Evolutionary conservation across 2,329 filamentous ascomycete genomes (phyloP).

Genomic region (Neonectria sp.): DNA sequence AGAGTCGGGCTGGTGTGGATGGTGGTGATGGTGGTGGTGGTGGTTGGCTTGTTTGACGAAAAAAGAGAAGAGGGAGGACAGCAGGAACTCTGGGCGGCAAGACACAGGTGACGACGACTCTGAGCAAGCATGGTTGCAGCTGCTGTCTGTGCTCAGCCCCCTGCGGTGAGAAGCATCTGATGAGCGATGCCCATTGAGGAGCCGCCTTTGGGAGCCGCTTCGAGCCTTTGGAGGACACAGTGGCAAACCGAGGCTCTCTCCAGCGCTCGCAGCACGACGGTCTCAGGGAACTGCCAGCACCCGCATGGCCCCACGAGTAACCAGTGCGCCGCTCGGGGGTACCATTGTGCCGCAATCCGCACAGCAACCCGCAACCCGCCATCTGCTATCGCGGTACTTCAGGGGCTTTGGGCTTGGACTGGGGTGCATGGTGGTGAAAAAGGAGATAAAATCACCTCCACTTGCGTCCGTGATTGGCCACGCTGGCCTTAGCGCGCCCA

Average conservation of each 20-base stretch:
- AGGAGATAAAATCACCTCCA: constrained; percentile 58
- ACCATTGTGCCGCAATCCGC: constrained; percentile 34
- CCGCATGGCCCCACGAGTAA: constrained; percentile 20
- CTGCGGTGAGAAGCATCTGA: constrained; percentile 12
- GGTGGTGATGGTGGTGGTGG: constrained; percentile 27
- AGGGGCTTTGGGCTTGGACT: constrained; percentile 54
- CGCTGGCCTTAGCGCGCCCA: constrained; percentile 50
- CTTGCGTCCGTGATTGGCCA: constrained; percentile 57
- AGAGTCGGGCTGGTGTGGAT: constrained; percentile 12
- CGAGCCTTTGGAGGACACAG: constrained; percentile 31
- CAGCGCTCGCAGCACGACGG: constrained; percentile 26
- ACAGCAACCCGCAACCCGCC: constrained; percentile 23
- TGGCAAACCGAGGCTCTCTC: constrained; percentile 38
- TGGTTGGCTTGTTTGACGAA: constrained; percentile 42
- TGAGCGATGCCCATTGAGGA: background rate
- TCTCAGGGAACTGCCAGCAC: constrained; percentile 22
- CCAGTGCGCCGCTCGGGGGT: constrained; percentile 26
- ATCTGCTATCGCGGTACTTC: constrained; percentile 57
- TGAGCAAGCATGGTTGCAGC: constrained; percentile 9
- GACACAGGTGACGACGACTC: constrained; percentile 37
- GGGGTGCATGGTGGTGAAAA: constrained; percentile 52
- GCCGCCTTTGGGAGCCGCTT: constrained; percentile 18
- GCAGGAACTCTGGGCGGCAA: constrained; percentile 41
- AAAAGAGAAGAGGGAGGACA: constrained; percentile 42
- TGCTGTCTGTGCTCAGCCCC: constrained; percentile 26